These are phyloP conservation scores for Exophiala bonariae DNA, from an alignment of 2,329 filamentous ascomycete genomes.

Conservation along the genomic window DNA sequence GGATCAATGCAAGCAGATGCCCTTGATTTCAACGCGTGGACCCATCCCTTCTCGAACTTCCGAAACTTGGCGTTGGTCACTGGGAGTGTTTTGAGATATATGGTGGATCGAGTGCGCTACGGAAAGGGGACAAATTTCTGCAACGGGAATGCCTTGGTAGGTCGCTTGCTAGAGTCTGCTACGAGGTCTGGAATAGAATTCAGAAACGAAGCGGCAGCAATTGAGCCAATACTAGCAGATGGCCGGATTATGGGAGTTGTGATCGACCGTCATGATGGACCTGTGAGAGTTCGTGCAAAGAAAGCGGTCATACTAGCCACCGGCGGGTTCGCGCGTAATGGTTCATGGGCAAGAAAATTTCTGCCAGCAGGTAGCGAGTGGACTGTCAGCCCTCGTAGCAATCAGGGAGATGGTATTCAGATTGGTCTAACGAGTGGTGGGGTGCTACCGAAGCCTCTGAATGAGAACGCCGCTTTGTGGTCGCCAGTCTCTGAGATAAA, in stretches of 20 bases:
- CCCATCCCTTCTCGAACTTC: constrained; percentile 5
- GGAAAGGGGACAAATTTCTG: constrained; percentile 11
- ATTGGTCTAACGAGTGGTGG: constrained; percentile 31
- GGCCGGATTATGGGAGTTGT: constrained; percentile 4
- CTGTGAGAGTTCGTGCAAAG: constrained; percentile 27
- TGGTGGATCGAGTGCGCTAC: constrained; percentile 2
- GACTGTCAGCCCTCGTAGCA: constrained; percentile 30
- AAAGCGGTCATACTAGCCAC: constrained; percentile 37
- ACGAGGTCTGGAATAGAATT: constrained; percentile 4
- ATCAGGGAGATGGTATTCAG: constrained; percentile 29
- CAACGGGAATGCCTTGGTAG: constrained; percentile 14
- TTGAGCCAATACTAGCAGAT: constrained; percentile 5
- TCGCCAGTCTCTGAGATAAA: constrained; percentile 4
- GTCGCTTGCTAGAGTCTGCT: constrained; percentile 7
- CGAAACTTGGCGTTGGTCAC: constrained; percentile 8
- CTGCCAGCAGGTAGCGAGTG: constrained; percentile 27
- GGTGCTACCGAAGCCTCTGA: constrained; percentile 30
- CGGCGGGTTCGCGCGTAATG: constrained; percentile 35
- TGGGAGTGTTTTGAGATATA: constrained; percentile 4
- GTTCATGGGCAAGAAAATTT: constrained; percentile 9
- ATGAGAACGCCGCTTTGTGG: constrained; percentile 36
- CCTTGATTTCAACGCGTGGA: constrained; percentile 1
- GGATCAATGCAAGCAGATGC: constrained; percentile 8
- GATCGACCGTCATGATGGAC: constrained; percentile 19
- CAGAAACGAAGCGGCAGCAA: constrained; percentile 12